Evolutionary conservation across 2,329 filamentous ascomycete genomes (phyloP).

Genomic region (Davidsoniella neocaledoniae): DNA sequence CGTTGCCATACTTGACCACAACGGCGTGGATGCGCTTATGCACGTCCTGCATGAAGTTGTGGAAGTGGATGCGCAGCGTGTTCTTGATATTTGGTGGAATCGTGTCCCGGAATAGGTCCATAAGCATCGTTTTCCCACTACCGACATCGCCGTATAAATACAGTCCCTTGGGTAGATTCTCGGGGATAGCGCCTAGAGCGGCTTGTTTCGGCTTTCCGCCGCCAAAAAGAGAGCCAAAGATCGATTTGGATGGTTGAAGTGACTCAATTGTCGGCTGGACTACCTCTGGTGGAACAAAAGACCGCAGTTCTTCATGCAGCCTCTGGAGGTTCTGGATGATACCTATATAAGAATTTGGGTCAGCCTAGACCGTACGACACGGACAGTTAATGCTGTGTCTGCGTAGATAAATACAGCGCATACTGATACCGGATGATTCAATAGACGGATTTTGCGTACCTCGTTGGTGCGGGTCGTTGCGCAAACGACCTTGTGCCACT

Average conservation of each 20-base stretch:
- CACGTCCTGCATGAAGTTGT: slow-evolving; percentile 98
- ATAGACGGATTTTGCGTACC: slow-evolving; percentile 30
- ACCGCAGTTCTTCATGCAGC: slow-evolving; percentile 64
- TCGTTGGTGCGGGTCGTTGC: slow-evolving; percentile 83
- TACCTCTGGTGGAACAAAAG: slow-evolving; percentile 59
- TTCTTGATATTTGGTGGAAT: slow-evolving; percentile 60
- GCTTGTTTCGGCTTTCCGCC: slow-evolving; percentile 18
- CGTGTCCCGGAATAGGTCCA: slow-evolving; percentile 96
- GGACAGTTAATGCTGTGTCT: no score
- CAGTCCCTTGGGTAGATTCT: slow-evolving; percentile 67
- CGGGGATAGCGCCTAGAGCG: slow-evolving; percentile 40
- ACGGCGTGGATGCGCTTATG: slow-evolving; percentile 80
- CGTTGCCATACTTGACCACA: slow-evolving; percentile 76
- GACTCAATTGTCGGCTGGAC: slow-evolving; percentile 63
- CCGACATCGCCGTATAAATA: slow-evolving; percentile 96
- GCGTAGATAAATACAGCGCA: no score
- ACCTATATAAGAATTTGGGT: slow-evolving; percentile 29
- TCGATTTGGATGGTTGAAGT: slow-evolving; percentile 34
- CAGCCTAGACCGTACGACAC: not conserved
- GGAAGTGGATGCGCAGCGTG: slow-evolving; percentile 92
- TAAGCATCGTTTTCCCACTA: slow-evolving; percentile 97
- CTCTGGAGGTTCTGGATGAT: slow-evolving; percentile 83
- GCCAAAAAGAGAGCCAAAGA: slow-evolving; percentile 48
- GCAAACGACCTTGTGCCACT: slow-evolving; percentile 54
- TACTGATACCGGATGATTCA: not conserved